Conservation (phyloP, 2,329 filamentous ascomycete species). For the Lomentospora prolificans region DNA sequence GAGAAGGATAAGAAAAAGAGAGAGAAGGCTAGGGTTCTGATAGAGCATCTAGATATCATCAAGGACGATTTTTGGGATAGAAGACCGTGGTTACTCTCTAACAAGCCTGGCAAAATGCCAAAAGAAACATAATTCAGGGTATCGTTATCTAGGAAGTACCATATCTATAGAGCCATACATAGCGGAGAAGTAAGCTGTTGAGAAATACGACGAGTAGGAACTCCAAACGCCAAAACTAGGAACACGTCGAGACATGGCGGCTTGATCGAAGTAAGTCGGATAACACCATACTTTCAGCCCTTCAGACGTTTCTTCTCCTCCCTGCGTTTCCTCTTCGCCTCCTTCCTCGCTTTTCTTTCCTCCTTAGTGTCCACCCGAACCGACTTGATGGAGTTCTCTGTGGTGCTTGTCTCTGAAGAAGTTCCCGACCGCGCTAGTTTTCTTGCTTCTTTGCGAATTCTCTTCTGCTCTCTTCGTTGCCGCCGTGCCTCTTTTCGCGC, state of each 20-base stretch:
- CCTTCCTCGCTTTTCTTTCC: constrained; percentile 17
- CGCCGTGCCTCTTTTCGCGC: constrained; percentile 24
- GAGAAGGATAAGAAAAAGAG: constrained; percentile 77
- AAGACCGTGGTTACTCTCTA: constrained; percentile 74
- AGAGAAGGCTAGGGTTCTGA: constrained; percentile 67
- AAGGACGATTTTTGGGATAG: constrained; percentile 88
- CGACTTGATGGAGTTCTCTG: not conserved
- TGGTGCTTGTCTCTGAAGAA: constrained; percentile 14
- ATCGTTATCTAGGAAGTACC: constrained; percentile 14
- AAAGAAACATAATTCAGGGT: constrained; percentile 38
- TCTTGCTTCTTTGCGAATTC: constrained; percentile 16
- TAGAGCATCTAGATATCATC: constrained; percentile 89
- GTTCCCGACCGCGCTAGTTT: constrained; percentile 10
- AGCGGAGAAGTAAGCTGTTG: not conserved
- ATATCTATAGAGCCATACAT: not conserved
- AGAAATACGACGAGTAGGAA: not conserved
- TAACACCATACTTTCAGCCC: not conserved
- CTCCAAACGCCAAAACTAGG: constrained; percentile 7
- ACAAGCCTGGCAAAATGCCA: constrained; percentile 62
- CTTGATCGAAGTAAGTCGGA: not conserved
- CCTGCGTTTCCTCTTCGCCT: constrained; percentile 17
- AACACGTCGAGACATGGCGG: no score
- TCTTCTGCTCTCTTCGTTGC: constrained; percentile 16
- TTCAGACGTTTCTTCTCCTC: constrained; percentile 34
- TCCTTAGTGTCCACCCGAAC: constrained; percentile 17